Conservation (phyloP, 345 rosid genomes). For the Lumnitzera littorea region DNA sequence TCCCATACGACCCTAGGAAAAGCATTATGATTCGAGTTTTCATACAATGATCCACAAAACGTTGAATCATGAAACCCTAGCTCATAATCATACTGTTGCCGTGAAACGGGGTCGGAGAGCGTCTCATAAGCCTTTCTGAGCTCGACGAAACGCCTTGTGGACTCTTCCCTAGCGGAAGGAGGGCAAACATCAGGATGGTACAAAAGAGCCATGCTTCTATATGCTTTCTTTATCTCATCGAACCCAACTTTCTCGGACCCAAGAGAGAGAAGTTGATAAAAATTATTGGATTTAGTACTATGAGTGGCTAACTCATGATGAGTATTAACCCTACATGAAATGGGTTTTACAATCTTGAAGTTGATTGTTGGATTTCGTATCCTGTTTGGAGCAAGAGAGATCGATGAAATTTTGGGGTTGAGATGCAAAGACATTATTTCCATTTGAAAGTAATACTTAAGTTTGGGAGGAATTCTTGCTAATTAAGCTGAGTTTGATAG, state of each 20-base stretch:
- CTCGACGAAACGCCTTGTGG: slow-evolving; percentile 16
- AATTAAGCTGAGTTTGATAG: no score
- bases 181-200: slow-evolving; percentile 20
- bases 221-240: slow-evolving; percentile 20
- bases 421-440: no score
- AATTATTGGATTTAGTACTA: background rate
- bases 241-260: slow-evolving; percentile 7
- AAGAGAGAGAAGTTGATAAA: slow-evolving; percentile 19
- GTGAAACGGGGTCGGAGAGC: slow-evolving; percentile 19
- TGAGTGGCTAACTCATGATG: no score
- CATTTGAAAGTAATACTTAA: no score
- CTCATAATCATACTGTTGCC: slow-evolving; percentile 7
- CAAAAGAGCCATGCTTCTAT: slow-evolving; percentile 11
- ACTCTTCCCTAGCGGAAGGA: slow-evolving; percentile 17
- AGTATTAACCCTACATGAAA: no score
- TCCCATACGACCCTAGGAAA: background rate
- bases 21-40: no score
- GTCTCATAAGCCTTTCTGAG: slow-evolving; percentile 21
- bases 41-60: background rate
- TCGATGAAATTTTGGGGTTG: no score
- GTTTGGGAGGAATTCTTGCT: no score
- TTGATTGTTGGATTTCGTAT: no score
- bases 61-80: slow-evolving; percentile 3
- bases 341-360: no score
- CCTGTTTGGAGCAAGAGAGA: no score